phyloP scores from a whole-genome alignment of 176 grass and related monocot genomes.

The Paspalum vaginatum region DNA sequence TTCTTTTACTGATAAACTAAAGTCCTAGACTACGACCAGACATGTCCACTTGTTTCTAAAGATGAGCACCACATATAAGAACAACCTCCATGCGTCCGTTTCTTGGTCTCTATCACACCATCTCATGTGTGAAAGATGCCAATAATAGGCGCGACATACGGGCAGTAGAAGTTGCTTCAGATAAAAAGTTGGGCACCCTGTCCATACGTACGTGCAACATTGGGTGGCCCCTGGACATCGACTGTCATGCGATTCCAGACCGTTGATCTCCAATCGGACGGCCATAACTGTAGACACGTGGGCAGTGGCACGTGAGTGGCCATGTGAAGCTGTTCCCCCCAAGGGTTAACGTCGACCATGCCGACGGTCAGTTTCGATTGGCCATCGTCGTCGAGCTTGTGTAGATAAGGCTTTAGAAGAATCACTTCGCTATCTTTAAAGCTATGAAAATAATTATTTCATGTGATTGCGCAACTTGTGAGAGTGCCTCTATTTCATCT shows the following conservation, averaged over 20 bases:
- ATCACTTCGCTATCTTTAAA: slow-evolving; percentile 25
- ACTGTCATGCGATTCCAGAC: neutral
- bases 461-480: neutral
- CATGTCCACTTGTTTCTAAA: slow-evolving; percentile 22
- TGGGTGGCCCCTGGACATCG: neutral
- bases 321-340: slow-evolving; percentile 38
- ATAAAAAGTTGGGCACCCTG: slow-evolving; percentile 15
- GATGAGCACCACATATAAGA: neutral
- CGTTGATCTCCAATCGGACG: neutral
- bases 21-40: neutral
- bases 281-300: neutral
- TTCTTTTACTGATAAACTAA: neutral
- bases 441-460: neutral
- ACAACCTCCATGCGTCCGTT: neutral
- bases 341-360: slow-evolving; percentile 21
- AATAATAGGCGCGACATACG: slow-evolving; percentile 41
- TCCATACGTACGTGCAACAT: neutral
- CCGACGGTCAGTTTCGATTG: slow-evolving; percentile 33
- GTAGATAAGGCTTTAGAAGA: slow-evolving; percentile 46
- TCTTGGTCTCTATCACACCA: slow-evolving; percentile 2
- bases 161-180: slow-evolving; percentile 14
- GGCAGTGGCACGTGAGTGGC: slow-evolving; percentile 31
- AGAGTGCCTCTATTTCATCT: neutral
- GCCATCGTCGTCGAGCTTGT: slow-evolving; percentile 12
- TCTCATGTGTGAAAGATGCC: slow-evolving; percentile 29